A percentile compares a stretch with the other conserved stretches of the same genome.
phyloP scores from a whole-genome alignment of 352 stramenopile genomes.

The Phytophthora macrochlamydospora region DNA sequence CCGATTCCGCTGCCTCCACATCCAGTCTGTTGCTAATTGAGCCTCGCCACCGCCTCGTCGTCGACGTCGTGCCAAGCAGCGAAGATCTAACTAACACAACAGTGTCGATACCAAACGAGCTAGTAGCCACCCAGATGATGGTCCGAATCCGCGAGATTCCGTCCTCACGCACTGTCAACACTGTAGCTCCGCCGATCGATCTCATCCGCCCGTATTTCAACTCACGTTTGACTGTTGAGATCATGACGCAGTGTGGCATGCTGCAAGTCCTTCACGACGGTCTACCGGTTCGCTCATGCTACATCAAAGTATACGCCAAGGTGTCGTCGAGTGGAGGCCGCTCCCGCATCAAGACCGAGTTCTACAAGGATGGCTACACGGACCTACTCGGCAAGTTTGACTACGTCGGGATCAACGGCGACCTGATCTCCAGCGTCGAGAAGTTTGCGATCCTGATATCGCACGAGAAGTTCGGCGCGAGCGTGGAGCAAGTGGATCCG shows the following conservation, averaged over 20 bases:
- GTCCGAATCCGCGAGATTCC: conserved; percentile 42
- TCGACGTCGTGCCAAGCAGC: conserved; percentile 26
- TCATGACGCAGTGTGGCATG: conserved; percentile 53
- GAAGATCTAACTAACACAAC: conserved; percentile 13
- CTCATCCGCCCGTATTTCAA: conserved; percentile 60
- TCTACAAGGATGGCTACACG: conserved; percentile 88
- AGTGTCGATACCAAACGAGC: conserved; percentile 35
- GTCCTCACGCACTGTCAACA: conserved; percentile 28
- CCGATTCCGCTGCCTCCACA: conserved; percentile 32
- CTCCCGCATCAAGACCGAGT: conserved; percentile 32
- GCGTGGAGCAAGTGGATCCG: conserved; percentile 46
- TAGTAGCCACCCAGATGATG: conserved; percentile 51
- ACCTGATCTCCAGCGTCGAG: conserved; percentile 89
- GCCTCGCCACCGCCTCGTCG: conserved; percentile 38
- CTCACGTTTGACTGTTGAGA: conserved; percentile 43
- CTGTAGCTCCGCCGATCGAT: conserved; percentile 34
- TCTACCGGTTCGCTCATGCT: conserved; percentile 51
- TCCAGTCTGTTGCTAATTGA: conserved; percentile 55
- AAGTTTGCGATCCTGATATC: conserved; percentile 58
- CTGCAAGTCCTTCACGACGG: conserved; percentile 55
- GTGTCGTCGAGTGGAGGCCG: conserved; percentile 15
- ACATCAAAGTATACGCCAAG: conserved; percentile 76
- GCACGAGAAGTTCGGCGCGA: conserved; percentile 49
- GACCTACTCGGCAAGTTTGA: conserved; percentile 77
- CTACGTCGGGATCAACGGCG: conserved; percentile 67